Evolutionary conservation across 1,284 basidiomycete species (phyloP).

Genomic region (Apiotrichum gamsii): DNA sequence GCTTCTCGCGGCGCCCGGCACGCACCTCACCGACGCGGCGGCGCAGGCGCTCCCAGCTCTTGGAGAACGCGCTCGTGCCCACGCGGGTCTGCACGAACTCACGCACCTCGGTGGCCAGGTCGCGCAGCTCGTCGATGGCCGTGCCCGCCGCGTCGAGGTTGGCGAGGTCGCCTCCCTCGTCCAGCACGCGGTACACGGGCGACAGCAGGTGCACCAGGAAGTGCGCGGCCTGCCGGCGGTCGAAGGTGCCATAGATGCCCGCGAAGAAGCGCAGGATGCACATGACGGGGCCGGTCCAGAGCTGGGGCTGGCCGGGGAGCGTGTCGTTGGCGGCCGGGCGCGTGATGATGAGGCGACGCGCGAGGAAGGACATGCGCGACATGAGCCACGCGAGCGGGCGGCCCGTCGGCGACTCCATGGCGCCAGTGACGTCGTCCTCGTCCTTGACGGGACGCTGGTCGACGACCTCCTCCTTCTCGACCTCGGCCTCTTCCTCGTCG

Average conservation of each 20-base stretch:
- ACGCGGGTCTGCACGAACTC: conserved; percentile 81
- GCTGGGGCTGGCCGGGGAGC: conserved; percentile 47
- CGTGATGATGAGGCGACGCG: conserved; percentile 50
- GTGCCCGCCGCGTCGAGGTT: conserved; percentile 56
- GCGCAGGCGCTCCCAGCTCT: conserved; percentile 70
- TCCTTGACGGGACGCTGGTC: conserved; percentile 17
- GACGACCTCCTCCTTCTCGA: conserved; percentile 38
- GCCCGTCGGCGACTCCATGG: conserved; percentile 29
- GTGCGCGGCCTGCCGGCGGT: conserved; percentile 53
- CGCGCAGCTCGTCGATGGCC: conserved; percentile 67
- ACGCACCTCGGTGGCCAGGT: conserved; percentile 74
- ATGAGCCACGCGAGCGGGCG: conserved; percentile 86
- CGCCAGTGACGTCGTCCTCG: conserved; percentile 37
- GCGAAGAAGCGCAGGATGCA: conserved; percentile 90
- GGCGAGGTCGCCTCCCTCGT: conserved; percentile 61
- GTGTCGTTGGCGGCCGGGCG: conserved; percentile 43
- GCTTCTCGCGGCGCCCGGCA: conserved; percentile 60
- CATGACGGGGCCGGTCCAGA: conserved; percentile 73
- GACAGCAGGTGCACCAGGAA: conserved; percentile 80
- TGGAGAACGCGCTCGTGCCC: conserved; percentile 72
- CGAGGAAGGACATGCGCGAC: conserved; percentile 85
- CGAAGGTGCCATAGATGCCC: conserved; percentile 72
- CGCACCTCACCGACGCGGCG: conserved; percentile 64
- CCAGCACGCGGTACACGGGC: conserved; percentile 77
- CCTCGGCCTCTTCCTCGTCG: conserved; percentile 38